phyloP scores from a whole-genome alignment of 768 basidiomycete species.

The Suillus spraguei region DNA sequence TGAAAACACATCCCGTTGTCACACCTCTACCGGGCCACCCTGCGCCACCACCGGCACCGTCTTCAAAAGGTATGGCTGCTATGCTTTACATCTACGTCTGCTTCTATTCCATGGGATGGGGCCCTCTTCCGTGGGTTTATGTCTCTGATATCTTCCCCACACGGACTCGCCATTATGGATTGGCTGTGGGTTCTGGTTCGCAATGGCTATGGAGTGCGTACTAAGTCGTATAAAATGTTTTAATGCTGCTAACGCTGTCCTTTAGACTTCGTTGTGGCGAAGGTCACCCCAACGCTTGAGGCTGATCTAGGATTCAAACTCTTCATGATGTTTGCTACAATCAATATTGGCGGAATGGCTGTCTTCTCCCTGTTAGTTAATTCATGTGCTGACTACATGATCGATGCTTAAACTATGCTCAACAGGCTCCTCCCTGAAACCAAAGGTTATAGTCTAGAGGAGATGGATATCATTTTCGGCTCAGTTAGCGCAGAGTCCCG shows the following conservation, averaged over 20 bases:
- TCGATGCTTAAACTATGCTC: constrained; percentile 4
- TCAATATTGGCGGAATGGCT: constrained; percentile 74
- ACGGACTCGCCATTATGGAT: constrained; percentile 78
- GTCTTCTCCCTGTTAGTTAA: constrained; percentile 60
- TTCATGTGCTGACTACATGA: background rate
- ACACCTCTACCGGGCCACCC: constrained; percentile 43
- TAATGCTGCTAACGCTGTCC: background rate
- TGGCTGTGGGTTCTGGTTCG: constrained; percentile 71
- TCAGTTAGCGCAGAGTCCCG: constrained; percentile 57
- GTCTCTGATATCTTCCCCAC: constrained; percentile 89
- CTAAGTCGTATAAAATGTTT: background rate
- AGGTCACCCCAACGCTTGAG: constrained; percentile 67
- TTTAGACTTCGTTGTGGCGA: constrained; percentile 71
- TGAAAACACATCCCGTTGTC: constrained; percentile 68
- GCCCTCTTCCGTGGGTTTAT: constrained; percentile 67
- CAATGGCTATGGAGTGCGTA: constrained; percentile 83
- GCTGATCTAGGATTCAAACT: constrained; percentile 69
- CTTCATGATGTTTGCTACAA: constrained; percentile 75
- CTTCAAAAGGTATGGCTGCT: constrained; percentile 79
- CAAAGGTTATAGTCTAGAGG: constrained; percentile 56
- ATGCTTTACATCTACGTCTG: constrained; percentile 87
- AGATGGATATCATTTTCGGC: constrained; percentile 63
- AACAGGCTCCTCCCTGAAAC: constrained; percentile 61
- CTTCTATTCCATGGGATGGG: constrained; percentile 90
- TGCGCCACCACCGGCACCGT: constrained; percentile 48